Base-by-base conservation (phyloP, 345 rosid genomes). In the Eutrema yunnanense region DNA sequence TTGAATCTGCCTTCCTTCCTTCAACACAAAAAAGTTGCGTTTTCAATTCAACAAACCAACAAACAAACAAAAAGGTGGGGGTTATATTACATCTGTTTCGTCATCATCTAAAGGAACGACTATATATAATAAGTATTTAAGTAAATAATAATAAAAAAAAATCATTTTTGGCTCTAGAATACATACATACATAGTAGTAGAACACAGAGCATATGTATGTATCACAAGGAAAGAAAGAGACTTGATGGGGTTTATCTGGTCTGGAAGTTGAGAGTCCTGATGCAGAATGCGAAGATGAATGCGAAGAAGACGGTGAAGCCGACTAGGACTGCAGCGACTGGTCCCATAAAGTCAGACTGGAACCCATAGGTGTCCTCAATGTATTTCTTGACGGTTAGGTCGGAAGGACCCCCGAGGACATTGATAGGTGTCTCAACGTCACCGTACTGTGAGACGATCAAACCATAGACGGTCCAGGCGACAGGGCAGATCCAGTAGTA, bases 401-500 rank as follows among this genome's bases (percentile, higher is more conserved):
- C 61, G 0, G 48, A 19, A 0, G 3, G 1, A 50, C 48, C 34
- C 26, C 92, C 89, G 22, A 83, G 74, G 6, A 77, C 85, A 2
- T 0, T 3, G 33, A 92, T 83, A 9, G 27, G 6, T 10, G 50
- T 36, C 8, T 67, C 71, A 4, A 82, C 67, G 16, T 92, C 94
- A 4, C 94, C 86, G 8, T 85, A 92, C 30, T 89, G 96, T 1
- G 96, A 83, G 13, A 82, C 79, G 5, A 86, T 81, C 71, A 84
- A 64, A 27, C 92, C 89, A 6, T 87, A 85, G 29, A 85, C 85
- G 2, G 92, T 87, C 97, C 97, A 89, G 1, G 96, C 96, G 34
- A 84, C 76, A 0, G 81, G 97, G 84, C 88, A 89, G 9, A 92
- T 83, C 94, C 92, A 92, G 75, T 88, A 92, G 81, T 86, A 92